phyloP scores from a whole-genome alignment of 1,139 yeast genomes.

The Geotrichum carabidarum region DNA sequence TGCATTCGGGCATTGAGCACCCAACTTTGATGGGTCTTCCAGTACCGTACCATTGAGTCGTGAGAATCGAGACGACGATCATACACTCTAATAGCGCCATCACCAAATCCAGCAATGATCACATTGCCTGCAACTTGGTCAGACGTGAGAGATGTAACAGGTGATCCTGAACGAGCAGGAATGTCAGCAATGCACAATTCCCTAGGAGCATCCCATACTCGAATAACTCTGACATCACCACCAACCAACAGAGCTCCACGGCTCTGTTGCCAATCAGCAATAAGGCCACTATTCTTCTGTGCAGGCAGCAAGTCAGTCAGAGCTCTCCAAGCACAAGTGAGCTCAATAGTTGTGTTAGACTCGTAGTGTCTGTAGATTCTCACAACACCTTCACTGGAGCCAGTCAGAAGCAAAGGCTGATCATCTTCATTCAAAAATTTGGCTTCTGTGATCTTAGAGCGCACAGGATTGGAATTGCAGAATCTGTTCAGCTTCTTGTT shows the following conservation, averaged over 20 bases:
- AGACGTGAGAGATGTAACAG: constrained; percentile 82
- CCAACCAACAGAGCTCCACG: constrained; percentile 87
- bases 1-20: constrained; percentile 88
- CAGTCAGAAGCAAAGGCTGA: constrained; percentile 73
- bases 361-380: constrained; percentile 79
- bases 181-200: constrained; percentile 82
- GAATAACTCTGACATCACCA: constrained; percentile 88
- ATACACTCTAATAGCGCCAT: constrained; percentile 84
- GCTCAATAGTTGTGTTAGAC: constrained; percentile 49
- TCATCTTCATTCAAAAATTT: constrained; percentile 91
- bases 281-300: constrained; percentile 68
- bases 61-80: constrained; percentile 83
- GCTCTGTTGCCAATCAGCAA: constrained; percentile 96
- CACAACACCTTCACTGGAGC: constrained; percentile 90
- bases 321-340: constrained; percentile 91
- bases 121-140: constrained; percentile 96
- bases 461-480: constrained; percentile 79
- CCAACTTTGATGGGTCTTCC: constrained; percentile 62
- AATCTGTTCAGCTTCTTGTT: constrained; percentile 58
- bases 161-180: constrained; percentile 87
- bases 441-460: constrained; percentile 81
- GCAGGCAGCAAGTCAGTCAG: constrained; percentile 73
- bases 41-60: constrained; percentile 78
- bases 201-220: constrained; percentile 96
- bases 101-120: constrained; percentile 87